phyloP scores from a whole-genome alignment of 306 rosid genomes.

The Adenanthera pavonina region DNA sequence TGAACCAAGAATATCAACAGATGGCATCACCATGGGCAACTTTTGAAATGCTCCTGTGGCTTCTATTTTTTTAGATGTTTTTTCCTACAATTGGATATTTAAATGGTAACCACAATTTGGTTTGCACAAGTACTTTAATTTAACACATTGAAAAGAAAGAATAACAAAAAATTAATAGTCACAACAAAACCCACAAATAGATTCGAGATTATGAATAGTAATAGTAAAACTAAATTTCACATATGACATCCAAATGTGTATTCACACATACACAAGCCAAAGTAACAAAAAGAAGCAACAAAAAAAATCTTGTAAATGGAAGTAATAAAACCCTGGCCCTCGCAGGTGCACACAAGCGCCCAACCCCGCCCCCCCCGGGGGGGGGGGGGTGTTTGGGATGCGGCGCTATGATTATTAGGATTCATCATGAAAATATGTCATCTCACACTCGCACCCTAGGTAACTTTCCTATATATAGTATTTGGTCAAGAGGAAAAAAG shows the following conservation, averaged over 20 bases:
- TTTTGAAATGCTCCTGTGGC: slow-evolving; percentile 90
- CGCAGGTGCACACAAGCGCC: too few relatives aligned
- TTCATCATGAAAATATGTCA: too few relatives aligned
- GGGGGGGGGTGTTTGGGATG: too few relatives aligned
- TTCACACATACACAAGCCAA: neutral
- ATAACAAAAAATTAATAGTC: neutral
- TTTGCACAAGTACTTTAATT: neutral
- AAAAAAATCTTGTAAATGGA: neutral
- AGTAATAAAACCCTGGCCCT: neutral
- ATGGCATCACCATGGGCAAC: slow-evolving; percentile 95
- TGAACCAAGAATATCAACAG: slow-evolving; percentile 79
- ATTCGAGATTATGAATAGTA: neutral
- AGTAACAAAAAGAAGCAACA: neutral
- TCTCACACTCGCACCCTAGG: too few relatives aligned
- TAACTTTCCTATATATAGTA: neutral
- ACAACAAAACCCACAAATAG: neutral
- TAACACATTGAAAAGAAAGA: neutral
- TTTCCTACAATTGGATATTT: slow-evolving; percentile 56
- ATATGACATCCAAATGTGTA: neutral
- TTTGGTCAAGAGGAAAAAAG: neutral
- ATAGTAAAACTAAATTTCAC: slow-evolving; percentile 1
- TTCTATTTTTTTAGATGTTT: slow-evolving; percentile 52
- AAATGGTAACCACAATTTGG: slow-evolving; percentile 17
- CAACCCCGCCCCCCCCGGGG: too few relatives aligned
- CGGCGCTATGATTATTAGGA: neutral